A percentile compares a stretch with the other conserved stretches of the same genome.
These are phyloP conservation scores for Apiotrichum siamense DNA, from an alignment of 1,284 basidiomycete genomes.

Conservation along the genomic window DNA sequence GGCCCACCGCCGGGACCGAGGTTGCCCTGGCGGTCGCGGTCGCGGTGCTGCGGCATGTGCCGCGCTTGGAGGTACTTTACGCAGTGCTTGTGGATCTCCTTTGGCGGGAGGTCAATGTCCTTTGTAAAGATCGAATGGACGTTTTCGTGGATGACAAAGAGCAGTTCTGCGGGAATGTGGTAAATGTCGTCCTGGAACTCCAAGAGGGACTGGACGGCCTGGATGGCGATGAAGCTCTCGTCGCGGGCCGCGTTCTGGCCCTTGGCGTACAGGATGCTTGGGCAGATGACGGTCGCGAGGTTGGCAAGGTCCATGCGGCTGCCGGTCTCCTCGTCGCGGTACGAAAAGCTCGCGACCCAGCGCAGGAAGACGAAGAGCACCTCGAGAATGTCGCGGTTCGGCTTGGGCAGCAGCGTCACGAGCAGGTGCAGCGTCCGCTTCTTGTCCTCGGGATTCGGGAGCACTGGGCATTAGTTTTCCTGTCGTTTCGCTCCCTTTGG, in stretches of 20 bases:
- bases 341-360: slow-evolving; percentile 98
- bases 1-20: no score
- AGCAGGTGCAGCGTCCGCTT: slow-evolving; percentile 80
- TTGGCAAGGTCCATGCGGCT: slow-evolving; percentile 98
- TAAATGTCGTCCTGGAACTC: slow-evolving; percentile 94
- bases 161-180: slow-evolving; percentile 77
- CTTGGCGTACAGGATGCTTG: slow-evolving; percentile 85
- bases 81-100: slow-evolving; percentile 85
- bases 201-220: slow-evolving; percentile 73
- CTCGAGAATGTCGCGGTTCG: slow-evolving; percentile 94
- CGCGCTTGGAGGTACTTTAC: slow-evolving; percentile 59
- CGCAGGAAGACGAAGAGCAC: slow-evolving; percentile 97
- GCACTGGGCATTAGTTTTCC: slow-evolving; percentile 53
- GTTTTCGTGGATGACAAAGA: slow-evolving; percentile 67
- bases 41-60: background rate
- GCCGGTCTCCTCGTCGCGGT: slow-evolving; percentile 95
- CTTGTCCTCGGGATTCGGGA: slow-evolving; percentile 71
- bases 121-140: slow-evolving; percentile 73
- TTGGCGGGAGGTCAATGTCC: slow-evolving; percentile 73
- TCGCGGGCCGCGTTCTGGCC: slow-evolving; percentile 81
- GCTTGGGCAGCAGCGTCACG: slow-evolving; percentile 79
- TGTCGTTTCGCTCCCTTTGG: no score
- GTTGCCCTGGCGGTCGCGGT: background rate
- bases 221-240: slow-evolving; percentile 87
- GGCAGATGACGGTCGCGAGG: slow-evolving; percentile 94